Evolutionary conservation across 148 eudicot genomes (phyloP), one percentile per base, ranked within the genome.

Genomic region (Arctostaphylos glauca): DNA sequence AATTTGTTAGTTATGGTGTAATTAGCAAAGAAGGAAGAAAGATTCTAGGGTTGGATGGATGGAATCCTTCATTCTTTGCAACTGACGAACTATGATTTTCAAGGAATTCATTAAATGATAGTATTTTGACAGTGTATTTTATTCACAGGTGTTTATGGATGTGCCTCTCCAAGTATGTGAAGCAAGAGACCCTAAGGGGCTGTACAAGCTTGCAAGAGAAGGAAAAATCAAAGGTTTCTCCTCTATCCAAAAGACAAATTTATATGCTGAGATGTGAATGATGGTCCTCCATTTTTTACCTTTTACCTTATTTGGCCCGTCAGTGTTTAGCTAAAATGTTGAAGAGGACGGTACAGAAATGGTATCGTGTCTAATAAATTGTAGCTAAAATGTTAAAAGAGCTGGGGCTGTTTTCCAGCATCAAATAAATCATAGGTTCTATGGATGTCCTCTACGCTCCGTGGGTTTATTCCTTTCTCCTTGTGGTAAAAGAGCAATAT

Each of bases 121-220:
- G 38, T 5, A 50, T 9, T 38, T 81, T 76, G 73, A 77, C 50
- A 41, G 38, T 25, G 9, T 74, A 66, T 83, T 47, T 53, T 81
- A 74, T 81, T 87, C 72, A 76, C 89, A 96, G 99, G 98, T 96
- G 59, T 96, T 93, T 82, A 91, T 96, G 98, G 96, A 96, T 87
- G 91, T 90, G 81, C 98, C 99, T 83, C 90, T 96, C 64, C 87
- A 88, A 86, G 82, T 94, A 62, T 96, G 99, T 77, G 99, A 96
- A 89, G 91, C 93, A 59, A 90, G 99, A 89, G 99, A 96, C 84
- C 95, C 99, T 18, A 96, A 96, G 89, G 99, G 99, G 68, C 86
- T 96, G 80, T 96, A 96, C 92, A 96, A 94, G 88, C 92, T 93
- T 77, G 98, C 99, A 62, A 89, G 99, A 81, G 97, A 93, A 80